These are phyloP conservation scores for Inga leiocalycina DNA, from an alignment of 306 rosid genomes.

Conservation along the genomic window DNA sequence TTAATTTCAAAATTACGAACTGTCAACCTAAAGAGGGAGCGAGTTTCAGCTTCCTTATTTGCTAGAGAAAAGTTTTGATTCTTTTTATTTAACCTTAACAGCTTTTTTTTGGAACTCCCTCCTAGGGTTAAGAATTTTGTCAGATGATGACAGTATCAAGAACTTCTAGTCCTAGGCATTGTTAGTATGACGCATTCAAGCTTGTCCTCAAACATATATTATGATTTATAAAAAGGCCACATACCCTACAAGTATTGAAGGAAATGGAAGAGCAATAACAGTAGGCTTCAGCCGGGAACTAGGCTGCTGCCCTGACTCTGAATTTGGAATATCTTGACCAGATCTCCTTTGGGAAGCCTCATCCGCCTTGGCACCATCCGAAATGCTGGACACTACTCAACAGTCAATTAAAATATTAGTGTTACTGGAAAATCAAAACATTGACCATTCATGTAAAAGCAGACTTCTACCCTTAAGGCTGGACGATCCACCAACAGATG, in stretches of 20 bases:
- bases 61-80: too few relatives aligned
- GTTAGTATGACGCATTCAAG: slow-evolving; percentile 5
- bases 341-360: slow-evolving; percentile 82
- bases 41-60: too few relatives aligned
- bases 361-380: slow-evolving; percentile 77
- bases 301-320: slow-evolving; percentile 74
- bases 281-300: slow-evolving; percentile 80
- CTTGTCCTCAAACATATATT: slow-evolving; percentile 13
- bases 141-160: background rate
- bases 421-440: slow-evolving; percentile 28
- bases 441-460: slow-evolving; percentile 22
- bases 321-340: slow-evolving; percentile 69
- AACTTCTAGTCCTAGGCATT: background rate
- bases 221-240: slow-evolving; percentile 26
- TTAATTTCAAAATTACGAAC: too few relatives aligned
- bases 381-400: slow-evolving; percentile 48
- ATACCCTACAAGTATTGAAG: slow-evolving; percentile 97
- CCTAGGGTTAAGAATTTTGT: background rate
- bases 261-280: slow-evolving; percentile 75
- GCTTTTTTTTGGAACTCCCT: background rate
- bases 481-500: slow-evolving; percentile 81
- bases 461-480: slow-evolving; percentile 66
- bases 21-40: too few relatives aligned
- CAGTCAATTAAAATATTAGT: slow-evolving; percentile 33
- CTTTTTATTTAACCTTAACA: background rate